Conservation (phyloP, 495 filamentous ascomycete genomes). For the Annulohypoxylon nitens region DNA sequence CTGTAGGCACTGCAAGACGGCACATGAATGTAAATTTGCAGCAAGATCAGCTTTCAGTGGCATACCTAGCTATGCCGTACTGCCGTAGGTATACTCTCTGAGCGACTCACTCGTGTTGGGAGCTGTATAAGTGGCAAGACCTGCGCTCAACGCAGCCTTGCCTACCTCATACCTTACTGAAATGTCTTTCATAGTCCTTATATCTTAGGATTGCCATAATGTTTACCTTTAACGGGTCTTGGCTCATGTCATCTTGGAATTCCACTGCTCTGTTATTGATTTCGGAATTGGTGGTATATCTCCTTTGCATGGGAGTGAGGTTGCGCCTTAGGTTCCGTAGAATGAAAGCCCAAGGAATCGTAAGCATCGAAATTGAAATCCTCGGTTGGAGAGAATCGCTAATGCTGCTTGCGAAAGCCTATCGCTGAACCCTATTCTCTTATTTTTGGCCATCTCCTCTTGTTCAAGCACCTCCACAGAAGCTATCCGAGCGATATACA, state of each 20-base stretch:
- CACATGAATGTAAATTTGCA: no score
- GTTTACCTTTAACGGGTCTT: neutral
- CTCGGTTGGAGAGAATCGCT: neutral
- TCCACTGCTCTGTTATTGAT: neutral
- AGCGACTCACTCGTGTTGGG: no score
- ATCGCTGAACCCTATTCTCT: neutral
- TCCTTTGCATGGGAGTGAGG: neutral
- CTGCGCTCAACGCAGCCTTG: no score
- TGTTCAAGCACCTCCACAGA: neutral
- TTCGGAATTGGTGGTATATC: neutral
- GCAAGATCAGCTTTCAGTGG: no score
- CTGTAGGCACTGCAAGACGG: no score
- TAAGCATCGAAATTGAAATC: neutral
- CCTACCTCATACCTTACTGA: no score
- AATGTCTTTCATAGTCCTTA: no score
- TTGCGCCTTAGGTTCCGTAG: neutral
- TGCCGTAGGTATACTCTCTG: no score
- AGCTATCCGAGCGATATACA: neutral
- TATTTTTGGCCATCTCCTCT: neutral
- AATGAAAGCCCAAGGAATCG: slow-evolving; percentile 1
- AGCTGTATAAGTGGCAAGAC: no score
- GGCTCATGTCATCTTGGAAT: neutral
- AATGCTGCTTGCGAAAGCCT: neutral
- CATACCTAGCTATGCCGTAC: no score
- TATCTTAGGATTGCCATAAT: neutral